Evolutionary conservation across 148 eudicot genomes (phyloP), one percentile per base, ranked within the genome.

Genomic region (Camellia granthamiana): DNA sequence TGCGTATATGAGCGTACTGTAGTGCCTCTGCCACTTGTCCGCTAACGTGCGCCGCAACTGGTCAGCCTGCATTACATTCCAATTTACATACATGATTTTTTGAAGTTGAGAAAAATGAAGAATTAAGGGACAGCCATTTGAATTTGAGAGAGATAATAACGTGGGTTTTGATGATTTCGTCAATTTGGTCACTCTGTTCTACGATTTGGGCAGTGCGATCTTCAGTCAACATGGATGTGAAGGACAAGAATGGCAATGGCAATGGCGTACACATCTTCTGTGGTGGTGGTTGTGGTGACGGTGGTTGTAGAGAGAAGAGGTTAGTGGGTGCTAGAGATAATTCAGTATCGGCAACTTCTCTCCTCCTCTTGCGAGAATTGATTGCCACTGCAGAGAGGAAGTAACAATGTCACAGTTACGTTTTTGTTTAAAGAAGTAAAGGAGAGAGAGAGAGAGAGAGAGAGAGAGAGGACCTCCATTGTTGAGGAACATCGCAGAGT

Each of bases 141-240:
- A 75, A 44, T 18, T 13, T 43, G 68, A 18, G 54, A 44, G 56
- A 19, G 30, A 76, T 76, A 3, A 44, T 43, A 60, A 76, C 78
- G 1, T 76, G 78, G 78, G 41, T 60, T 75, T 43, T n/a, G 69
- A 76, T 62, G n/a, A 76, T 42, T 44, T 7, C 47, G 12, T 76
- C 78, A 7, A 76, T 61, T 47, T 76, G 69, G 1, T 76, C 78
- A 62, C 78, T 21, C 78, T 76, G 69, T 46, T 76, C 78, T n/a
- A 61, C 56, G 42, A 76, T 61, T n/a, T 43, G 18, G 2, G 78
- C 78, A 6, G 42, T 2, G 56, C 38, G 30, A 61, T 76, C 78
- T 2, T 76, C 78, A 49, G 49, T 76, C 16, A 76, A 62, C 46
- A 76, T 15, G 52, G 78, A 61, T 11, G 78, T 76, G 42, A 61